Base-by-base conservation (phyloP, 805 yeast genomes). In the Zygotorulaspora danielsina region DNA sequence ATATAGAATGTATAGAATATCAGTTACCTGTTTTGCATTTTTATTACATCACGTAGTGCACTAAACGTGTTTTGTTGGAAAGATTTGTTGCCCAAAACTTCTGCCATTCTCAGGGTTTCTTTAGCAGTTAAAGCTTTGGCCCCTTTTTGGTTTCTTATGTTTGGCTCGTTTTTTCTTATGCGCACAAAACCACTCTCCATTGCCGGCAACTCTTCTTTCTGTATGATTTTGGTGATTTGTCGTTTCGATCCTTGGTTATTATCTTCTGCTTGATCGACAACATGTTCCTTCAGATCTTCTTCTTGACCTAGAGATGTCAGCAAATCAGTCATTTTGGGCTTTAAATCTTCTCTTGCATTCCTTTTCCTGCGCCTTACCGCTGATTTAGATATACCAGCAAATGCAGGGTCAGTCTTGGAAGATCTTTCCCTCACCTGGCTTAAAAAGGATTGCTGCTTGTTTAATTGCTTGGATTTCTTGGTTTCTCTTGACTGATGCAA, bases 291-390 rank as follows among this genome's bases (percentile, higher is more conserved):
- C 24, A 55, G 34, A 45, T 49, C 60, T 12, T 42, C 57, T 21
- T 54, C 67, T 17, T 61, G 61, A 16, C 69, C 72, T 36, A 84
- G 65, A 12, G 75, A 76, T 19, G 66, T 66, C 39, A 79, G 64
- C 32, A 84, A 61, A 48, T 84, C 93, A 38, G 71, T 68, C 75
- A 84, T 71, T 51, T 78, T 73, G 4, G 89, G 86, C 50, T 75
- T 75, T 44, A 84, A 64, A 48, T 79, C 76, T 41, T 81, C 83
- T 50, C 73, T 75, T 34, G 70, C 67, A 50, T 71, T 75, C 48
- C 84, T 76, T 51, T 80, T 79, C 48, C 86, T 71, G 59, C 81
- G 71, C 54, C 86, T 71, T 3, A 72, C 45, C 0, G 87, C 67
- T 5, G 86, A 78, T 55, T 83, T 84, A 15, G 87, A 79, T 30